A percentile compares a stretch with the other conserved stretches of the same genome.
phyloP scores from a whole-genome alignment of 2,329 filamentous ascomycete genomes.

The Ustulina deusta region DNA sequence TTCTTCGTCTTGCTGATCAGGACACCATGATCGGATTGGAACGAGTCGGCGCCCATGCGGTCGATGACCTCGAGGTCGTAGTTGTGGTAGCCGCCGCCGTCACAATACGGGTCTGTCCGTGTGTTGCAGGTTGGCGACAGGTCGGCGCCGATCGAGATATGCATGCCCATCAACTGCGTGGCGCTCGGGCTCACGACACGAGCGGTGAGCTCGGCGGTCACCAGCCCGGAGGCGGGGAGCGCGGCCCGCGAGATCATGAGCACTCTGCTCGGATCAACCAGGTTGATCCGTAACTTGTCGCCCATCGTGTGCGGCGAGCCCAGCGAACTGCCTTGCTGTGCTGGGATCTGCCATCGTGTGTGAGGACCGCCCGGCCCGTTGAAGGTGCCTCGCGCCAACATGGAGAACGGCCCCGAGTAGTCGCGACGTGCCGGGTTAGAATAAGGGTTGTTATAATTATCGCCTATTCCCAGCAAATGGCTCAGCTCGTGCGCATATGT shows the following conservation, averaged over 20 bases:
- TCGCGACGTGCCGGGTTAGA: conserved; percentile 58
- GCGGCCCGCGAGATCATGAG: conserved; percentile 59
- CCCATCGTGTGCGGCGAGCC: conserved; percentile 65
- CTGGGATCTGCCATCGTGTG: conserved; percentile 64
- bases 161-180: conserved; percentile 59
- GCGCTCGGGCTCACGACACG: conserved; percentile 58
- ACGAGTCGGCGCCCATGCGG: conserved; percentile 66
- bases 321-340: conserved; percentile 60
- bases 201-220: conserved; percentile 61
- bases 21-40: conserved; percentile 64
- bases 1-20: conserved; percentile 67
- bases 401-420: conserved; percentile 65
- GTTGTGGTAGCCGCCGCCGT: conserved; percentile 63
- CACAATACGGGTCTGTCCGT: conserved; percentile 59
- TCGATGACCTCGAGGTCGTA: conserved; percentile 67
- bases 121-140: conserved; percentile 59
- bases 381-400: conserved; percentile 65
- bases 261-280: conserved; percentile 58
- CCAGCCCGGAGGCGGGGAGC: conserved; percentile 57
- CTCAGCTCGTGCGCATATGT: conserved; percentile 66
- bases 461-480: conserved; percentile 64
- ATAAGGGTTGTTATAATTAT: conserved; percentile 69
- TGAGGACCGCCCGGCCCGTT: conserved; percentile 66
- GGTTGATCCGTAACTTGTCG: conserved; percentile 64
- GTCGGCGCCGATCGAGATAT: conserved; percentile 60